Conservation (phyloP, 352 stramenopile species). For the Globisporangium barbulae region DNA sequence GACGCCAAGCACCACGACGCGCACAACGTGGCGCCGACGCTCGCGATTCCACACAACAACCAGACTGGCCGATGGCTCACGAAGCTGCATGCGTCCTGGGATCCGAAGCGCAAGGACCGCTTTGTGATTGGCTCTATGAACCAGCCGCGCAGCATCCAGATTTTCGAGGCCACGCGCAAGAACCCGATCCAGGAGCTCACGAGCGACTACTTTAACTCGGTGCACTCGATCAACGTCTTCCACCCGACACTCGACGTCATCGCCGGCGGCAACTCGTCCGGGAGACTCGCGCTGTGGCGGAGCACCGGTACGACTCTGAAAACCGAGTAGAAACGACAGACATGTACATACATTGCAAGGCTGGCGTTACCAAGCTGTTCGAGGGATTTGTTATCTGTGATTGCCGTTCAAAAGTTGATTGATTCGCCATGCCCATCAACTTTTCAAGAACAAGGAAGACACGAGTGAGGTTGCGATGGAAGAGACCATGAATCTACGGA, state of each 20-base stretch:
- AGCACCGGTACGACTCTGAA: constrained; percentile 17
- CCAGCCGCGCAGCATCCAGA: constrained; percentile 76
- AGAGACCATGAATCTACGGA: constrained; percentile 3
- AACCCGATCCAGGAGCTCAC: constrained; percentile 69
- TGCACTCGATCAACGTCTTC: constrained; percentile 88
- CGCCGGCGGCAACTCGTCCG: constrained; percentile 74
- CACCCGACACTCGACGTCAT: constrained; percentile 73
- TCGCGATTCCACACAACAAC: constrained; percentile 83
- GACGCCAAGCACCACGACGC: constrained; percentile 29
- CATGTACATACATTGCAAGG: not conserved
- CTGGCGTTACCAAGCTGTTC: not conserved
- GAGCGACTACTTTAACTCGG: constrained; percentile 68
- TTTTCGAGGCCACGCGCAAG: constrained; percentile 68
- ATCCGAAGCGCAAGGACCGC: constrained; percentile 65
- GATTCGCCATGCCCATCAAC: not conserved
- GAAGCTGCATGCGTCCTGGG: constrained; percentile 80
- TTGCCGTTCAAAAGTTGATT: not conserved
- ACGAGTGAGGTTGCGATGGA: not conserved
- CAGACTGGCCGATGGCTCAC: constrained; percentile 84
- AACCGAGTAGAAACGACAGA: constrained; percentile 9
- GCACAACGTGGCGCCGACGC: constrained; percentile 23
- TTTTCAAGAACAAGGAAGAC: not conserved
- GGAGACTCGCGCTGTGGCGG: constrained; percentile 60
- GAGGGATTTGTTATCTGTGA: not conserved
- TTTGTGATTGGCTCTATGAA: constrained; percentile 85